Evolutionary conservation across 2,329 filamentous ascomycete genomes (phyloP).

Genomic region (Colletotrichum sp.): DNA sequence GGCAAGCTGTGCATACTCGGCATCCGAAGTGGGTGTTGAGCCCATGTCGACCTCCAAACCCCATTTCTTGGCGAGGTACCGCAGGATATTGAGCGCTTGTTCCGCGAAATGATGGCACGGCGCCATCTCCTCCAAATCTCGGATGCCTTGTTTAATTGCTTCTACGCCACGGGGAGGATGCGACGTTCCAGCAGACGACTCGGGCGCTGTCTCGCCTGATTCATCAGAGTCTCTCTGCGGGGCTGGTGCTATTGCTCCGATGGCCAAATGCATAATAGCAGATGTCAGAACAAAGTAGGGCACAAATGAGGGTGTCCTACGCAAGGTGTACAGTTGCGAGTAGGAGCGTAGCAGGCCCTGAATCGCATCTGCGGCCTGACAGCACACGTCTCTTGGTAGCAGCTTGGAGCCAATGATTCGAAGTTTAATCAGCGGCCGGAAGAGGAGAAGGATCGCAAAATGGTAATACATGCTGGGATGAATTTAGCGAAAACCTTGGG

Average conservation of each 20-base stretch:
- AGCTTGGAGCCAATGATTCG: slow-evolving; percentile 68
- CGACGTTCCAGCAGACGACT: slow-evolving; percentile 31
- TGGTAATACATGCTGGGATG: slow-evolving; percentile 69
- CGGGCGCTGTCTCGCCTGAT: slow-evolving; percentile 3
- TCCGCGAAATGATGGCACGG: slow-evolving; percentile 66
- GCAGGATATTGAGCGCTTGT: slow-evolving; percentile 64
- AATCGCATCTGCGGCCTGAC: slow-evolving; percentile 64
- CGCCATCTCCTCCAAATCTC: slow-evolving; percentile 65
- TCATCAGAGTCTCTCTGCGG: not conserved
- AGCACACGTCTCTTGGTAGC: slow-evolving; percentile 69
- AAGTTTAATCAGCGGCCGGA: slow-evolving; percentile 72
- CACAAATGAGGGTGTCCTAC: slow-evolving; percentile 64
- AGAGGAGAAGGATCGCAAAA: slow-evolving; percentile 73
- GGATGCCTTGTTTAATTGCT: slow-evolving; percentile 58
- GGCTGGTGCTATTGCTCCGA: slow-evolving; percentile 44
- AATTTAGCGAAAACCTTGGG: not conserved
- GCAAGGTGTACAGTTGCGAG: slow-evolving; percentile 61
- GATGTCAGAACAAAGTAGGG: slow-evolving; percentile 67
- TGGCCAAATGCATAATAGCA: slow-evolving; percentile 64
- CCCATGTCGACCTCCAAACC: slow-evolving; percentile 56
- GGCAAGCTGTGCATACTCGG: slow-evolving; percentile 45
- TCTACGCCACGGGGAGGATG: slow-evolving; percentile 45
- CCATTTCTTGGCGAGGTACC: slow-evolving; percentile 64
- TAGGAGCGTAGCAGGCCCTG: slow-evolving; percentile 61
- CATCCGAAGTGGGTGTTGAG: slow-evolving; percentile 28